These are phyloP conservation scores for Trichoderma guizhouense DNA, from an alignment of 2,329 filamentous ascomycete species.

Conservation along the genomic window DNA sequence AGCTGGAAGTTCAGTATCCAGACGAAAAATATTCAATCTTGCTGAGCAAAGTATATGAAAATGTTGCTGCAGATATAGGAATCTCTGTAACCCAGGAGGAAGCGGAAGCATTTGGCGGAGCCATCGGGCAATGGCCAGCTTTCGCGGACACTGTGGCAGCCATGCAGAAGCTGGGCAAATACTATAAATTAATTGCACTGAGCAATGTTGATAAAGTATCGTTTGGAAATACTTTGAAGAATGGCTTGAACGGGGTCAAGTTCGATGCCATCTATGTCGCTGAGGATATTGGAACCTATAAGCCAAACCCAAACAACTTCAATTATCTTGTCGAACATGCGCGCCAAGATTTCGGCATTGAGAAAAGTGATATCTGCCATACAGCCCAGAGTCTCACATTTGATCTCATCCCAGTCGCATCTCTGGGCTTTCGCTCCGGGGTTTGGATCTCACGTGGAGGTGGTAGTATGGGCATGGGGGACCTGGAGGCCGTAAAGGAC, in stretches of 20 bases:
- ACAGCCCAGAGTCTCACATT: slow-evolving; percentile 64
- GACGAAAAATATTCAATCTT: slow-evolving; percentile 55
- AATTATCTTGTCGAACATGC: slow-evolving; percentile 53
- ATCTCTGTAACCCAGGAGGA: slow-evolving; percentile 31
- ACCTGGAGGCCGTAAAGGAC: slow-evolving; percentile 43
- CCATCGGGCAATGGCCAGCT: slow-evolving; percentile 51
- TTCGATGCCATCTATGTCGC: slow-evolving; percentile 66
- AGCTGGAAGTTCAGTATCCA: slow-evolving; percentile 52
- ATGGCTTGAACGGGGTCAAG: slow-evolving; percentile 43
- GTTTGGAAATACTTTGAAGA: slow-evolving; percentile 24
- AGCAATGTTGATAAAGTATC: slow-evolving; percentile 52
- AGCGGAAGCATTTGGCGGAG: slow-evolving; percentile 48
- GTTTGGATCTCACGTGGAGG: slow-evolving; percentile 58
- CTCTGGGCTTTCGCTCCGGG: slow-evolving; percentile 55
- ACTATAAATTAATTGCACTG: slow-evolving; percentile 57
- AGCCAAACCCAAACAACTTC: slow-evolving; percentile 63
- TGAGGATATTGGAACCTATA: slow-evolving; percentile 67
- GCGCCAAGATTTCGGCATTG: slow-evolving; percentile 50
- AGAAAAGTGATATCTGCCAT: slow-evolving; percentile 54
- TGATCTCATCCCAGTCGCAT: slow-evolving; percentile 62
- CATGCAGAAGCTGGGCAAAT: slow-evolving; percentile 43
- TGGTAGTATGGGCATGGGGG: slow-evolving; percentile 30
- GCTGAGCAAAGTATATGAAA: slow-evolving; percentile 43
- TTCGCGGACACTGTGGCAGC: slow-evolving; percentile 56
- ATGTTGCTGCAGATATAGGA: slow-evolving; percentile 42